Base-by-base conservation (phyloP, 345 rosid species). In the Gynandropsis gynandra region DNA sequence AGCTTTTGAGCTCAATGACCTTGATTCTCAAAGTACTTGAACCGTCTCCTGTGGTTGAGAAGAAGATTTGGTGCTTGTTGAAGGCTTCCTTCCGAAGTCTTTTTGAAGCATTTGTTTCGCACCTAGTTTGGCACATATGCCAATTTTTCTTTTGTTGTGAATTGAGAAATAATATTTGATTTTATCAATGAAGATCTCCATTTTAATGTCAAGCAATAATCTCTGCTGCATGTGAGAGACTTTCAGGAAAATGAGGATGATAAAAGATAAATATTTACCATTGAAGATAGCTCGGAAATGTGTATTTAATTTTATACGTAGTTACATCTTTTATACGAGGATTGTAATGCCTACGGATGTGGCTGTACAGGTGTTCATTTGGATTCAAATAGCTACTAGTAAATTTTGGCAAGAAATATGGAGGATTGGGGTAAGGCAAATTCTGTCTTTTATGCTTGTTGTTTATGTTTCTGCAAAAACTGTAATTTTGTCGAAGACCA, bases 371-470 rank as follows among this genome's bases (percentile, higher is more conserved):
- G 47, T 44, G 50, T 36, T 10, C 36, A 13, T 12, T 57, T 51
- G 42, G 42, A 50, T 12, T 52, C 43, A 15, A 9, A 50, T 11
- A 36, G 15, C 12, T 40, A 43, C 43, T 54, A 47, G 3, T 4
- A 8, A 6, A 35, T 1, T 24, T 46, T 43, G 7, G 36, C 42
- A 9, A 47, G 42, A 51, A 51, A 15, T 10, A 65, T 65, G 69
- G 69, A 65, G 35, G 69, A 65, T 18, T 65, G 69, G 69, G 69
- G 69, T 65, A 51, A 65, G 59, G 6, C 11, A 36, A 7, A 35
- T 4, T 12, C 31, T 42, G 32, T 24, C 16, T 10, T 14, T 10
- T 12, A 7, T 45, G 3, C 0, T 2, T 38, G 18, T 39, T 32
- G 0, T 38, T 8, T 54, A 12, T 40, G 45, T 54, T 16, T 16